Percentiles rank a stretch among this genome's conserved stretches.
phyloP scores from a whole-genome alignment of 1,284 basidiomycete genomes.

The Rhodofomes roseus region DNA sequence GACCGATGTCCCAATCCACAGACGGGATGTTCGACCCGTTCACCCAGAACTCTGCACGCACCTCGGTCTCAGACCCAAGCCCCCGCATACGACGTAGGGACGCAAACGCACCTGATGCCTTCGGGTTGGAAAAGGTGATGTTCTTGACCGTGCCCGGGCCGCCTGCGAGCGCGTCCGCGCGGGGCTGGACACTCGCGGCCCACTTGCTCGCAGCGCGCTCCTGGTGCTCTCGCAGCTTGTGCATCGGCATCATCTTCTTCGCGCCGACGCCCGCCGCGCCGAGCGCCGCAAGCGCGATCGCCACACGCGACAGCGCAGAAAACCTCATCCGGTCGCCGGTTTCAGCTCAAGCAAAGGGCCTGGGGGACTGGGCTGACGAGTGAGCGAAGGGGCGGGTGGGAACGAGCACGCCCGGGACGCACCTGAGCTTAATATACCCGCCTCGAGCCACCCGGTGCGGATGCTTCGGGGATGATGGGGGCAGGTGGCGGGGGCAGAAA shows the following conservation, averaged over 20 bases:
- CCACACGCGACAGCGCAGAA: not conserved
- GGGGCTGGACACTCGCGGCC: not conserved
- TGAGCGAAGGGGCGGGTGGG: not conserved
- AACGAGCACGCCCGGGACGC: not conserved
- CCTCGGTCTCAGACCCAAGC: not conserved
- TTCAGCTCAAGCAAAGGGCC: not conserved
- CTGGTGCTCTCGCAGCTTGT: not conserved
- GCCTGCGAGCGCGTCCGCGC: not conserved
- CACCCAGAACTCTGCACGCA: slow-evolving; percentile 58
- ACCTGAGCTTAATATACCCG: not conserved
- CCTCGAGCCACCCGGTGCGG: not conserved
- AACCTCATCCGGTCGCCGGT: not conserved
- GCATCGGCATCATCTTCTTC: not conserved
- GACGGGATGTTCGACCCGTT: slow-evolving; percentile 59
- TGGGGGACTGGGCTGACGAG: not conserved
- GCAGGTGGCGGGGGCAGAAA: not conserved
- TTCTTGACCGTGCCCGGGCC: not conserved
- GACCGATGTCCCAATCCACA: slow-evolving; percentile 67
- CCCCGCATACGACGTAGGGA: not conserved
- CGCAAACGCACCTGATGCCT: not conserved
- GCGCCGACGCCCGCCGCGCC: not conserved
- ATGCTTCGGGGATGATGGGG: not conserved
- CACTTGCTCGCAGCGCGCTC: not conserved
- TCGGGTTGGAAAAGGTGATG: not conserved
- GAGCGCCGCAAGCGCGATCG: not conserved